These are phyloP conservation scores for Coemansia sp. DNA, from an alignment of 192 early-diverging fungal species.

Conservation along the genomic window DNA sequence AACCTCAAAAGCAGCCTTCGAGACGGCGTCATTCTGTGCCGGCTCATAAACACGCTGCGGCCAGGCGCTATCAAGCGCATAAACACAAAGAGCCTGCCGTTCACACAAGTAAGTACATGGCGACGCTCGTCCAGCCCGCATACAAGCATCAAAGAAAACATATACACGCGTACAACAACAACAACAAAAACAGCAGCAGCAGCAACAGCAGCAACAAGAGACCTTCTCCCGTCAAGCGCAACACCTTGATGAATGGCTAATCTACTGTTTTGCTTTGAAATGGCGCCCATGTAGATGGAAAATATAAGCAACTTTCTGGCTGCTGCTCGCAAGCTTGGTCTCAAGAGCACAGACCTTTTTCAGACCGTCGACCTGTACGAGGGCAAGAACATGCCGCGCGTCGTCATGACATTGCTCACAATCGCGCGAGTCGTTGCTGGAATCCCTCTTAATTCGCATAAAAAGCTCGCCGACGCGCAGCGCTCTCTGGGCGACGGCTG, in stretches of 20 bases:
- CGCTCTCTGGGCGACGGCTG: conserved; percentile 36
- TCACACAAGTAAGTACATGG: conserved; percentile 56
- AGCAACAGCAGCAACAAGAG: too few species aligned
- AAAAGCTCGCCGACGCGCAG: conserved; percentile 32
- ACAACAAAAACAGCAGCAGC: too few species aligned
- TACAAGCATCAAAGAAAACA: background rate
- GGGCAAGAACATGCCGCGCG: conserved; percentile 73
- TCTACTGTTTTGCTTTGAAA: background rate
- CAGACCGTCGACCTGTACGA: conserved; percentile 79
- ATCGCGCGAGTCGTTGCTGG: conserved; percentile 62
- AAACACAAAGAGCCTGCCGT: conserved; percentile 67
- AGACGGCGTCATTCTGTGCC: conserved; percentile 77
- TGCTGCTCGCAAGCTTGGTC: conserved; percentile 68
- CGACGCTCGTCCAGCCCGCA: background rate
- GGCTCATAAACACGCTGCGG: conserved; percentile 71
- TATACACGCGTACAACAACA: too few species aligned
- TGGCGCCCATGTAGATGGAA: conserved; percentile 65
- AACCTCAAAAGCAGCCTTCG: conserved; percentile 62
- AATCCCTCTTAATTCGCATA: conserved; percentile 47
- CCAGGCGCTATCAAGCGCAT: conserved; percentile 73
- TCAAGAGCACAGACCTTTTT: conserved; percentile 72
- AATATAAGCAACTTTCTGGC: conserved; percentile 75
- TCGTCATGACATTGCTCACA: conserved; percentile 71
- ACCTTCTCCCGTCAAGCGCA: too few species aligned
- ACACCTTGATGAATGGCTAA: background rate